A percentile compares a stretch with the other conserved stretches of the same genome.
phyloP scores from a whole-genome alignment of 108 stramenopile species.

The Nitzschia inconspicua region DNA sequence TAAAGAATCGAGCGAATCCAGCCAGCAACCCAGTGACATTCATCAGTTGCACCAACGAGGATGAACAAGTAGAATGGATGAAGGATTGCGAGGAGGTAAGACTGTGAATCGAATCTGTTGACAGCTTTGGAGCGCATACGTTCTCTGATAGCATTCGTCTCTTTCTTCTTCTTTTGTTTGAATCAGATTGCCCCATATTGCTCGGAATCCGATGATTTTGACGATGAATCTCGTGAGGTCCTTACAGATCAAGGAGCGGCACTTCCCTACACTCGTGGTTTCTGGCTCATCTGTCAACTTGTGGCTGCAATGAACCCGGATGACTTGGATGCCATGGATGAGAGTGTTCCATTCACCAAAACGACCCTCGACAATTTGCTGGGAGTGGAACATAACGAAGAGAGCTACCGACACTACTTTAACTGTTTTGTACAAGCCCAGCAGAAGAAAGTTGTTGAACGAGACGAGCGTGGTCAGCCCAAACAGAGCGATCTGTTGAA shows the following conservation, averaged over 20 bases:
- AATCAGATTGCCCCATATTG: conserved; percentile 46
- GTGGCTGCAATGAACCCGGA: conserved; percentile 55
- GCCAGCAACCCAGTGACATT: conserved; percentile 48
- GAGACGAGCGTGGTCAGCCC: background rate
- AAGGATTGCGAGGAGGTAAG: conserved; percentile 49
- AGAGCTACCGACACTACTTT: conserved; percentile 47
- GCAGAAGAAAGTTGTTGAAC: conserved; percentile 6
- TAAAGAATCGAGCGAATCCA: conserved; percentile 38
- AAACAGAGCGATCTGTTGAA: conserved; percentile 26
- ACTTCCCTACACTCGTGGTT: conserved; percentile 50
- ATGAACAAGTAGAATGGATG: conserved; percentile 41
- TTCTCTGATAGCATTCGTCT: too few relatives aligned
- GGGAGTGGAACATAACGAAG: conserved; percentile 38
- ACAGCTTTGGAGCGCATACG: too few relatives aligned
- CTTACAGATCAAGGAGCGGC: conserved; percentile 49
- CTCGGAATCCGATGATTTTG: conserved; percentile 49
- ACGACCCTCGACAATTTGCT: conserved; percentile 45
- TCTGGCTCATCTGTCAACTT: conserved; percentile 39
- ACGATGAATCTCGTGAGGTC: conserved; percentile 44
- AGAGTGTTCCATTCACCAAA: conserved; percentile 56
- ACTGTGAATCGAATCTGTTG: too few relatives aligned
- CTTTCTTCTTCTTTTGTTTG: too few relatives aligned
- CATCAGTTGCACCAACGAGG: conserved; percentile 46
- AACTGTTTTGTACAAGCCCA: conserved; percentile 34
- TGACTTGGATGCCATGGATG: conserved; percentile 67